Evolutionary conservation across 352 stramenopile genomes (phyloP).

Genomic region (Phytophthora pistaciae): DNA sequence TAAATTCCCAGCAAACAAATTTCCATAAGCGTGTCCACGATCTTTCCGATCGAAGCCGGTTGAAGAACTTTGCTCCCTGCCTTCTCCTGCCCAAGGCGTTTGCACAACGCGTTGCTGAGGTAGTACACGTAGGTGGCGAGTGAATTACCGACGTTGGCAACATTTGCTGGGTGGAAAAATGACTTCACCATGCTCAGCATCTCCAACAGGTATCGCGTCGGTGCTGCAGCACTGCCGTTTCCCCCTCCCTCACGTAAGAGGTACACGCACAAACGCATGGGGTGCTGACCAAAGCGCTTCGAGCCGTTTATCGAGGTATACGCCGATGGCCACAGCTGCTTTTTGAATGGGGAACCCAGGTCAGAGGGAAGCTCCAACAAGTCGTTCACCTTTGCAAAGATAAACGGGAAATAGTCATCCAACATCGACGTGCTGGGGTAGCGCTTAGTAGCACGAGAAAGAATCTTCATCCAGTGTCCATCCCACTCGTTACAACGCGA

Average conservation of each 20-base stretch:
- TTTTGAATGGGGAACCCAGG: constrained; percentile 69
- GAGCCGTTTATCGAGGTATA: constrained; percentile 60
- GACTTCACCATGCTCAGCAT: constrained; percentile 67
- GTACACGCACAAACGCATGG: constrained; percentile 65
- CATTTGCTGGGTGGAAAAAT: constrained; percentile 83
- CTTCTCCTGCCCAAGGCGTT: constrained; percentile 68
- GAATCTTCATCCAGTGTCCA: constrained; percentile 77
- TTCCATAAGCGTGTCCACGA: constrained; percentile 64
- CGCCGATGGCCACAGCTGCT: constrained; percentile 60
- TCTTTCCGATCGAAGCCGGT: constrained; percentile 37
- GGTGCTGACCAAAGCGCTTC: constrained; percentile 65
- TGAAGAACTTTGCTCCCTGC: constrained; percentile 24
- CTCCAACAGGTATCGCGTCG: constrained; percentile 65
- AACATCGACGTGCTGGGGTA: constrained; percentile 42
- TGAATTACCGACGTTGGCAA: constrained; percentile 61
- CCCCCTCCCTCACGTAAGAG: constrained; percentile 43
- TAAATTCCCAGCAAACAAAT: constrained; percentile 78
- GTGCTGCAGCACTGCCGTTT: constrained; percentile 15
- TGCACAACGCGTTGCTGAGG: constrained; percentile 56
- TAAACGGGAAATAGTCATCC: constrained; percentile 55
- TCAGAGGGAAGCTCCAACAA: constrained; percentile 71
- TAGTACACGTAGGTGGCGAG: constrained; percentile 68
- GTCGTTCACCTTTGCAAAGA: constrained; percentile 78
- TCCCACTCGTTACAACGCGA: constrained; percentile 71
- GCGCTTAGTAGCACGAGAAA: constrained; percentile 67